A percentile compares a stretch with the other conserved stretches of the same genome.
Evolutionary conservation across 129 eudicot genomes (phyloP).

Genomic region (Solidago caesia): DNA sequence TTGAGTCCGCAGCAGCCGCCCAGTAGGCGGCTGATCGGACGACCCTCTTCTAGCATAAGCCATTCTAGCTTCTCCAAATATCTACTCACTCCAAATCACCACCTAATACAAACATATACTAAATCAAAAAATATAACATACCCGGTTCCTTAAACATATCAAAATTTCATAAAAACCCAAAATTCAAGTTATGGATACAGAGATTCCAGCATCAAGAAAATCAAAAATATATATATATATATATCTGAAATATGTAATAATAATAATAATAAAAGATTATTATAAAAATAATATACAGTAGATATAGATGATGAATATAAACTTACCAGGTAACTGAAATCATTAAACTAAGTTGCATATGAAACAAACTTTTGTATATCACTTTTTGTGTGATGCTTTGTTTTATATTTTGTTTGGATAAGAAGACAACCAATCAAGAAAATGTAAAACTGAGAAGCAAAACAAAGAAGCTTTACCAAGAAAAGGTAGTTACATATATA

Average conservation of each 20-base stretch:
- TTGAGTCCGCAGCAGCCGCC: slow-evolving; percentile 75
- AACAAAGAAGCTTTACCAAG: neutral
- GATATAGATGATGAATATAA: slow-evolving; percentile 3
- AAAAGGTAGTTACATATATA: neutral
- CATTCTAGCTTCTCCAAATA: slow-evolving; percentile 48
- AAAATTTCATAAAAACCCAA: slow-evolving; percentile 1
- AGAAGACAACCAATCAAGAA: neutral
- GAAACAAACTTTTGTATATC: neutral
- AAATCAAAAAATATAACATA: neutral
- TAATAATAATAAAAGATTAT: neutral
- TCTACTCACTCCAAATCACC: slow-evolving; percentile 39
- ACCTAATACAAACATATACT: slow-evolving; percentile 16
- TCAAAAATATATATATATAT: neutral
- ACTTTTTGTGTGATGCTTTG: neutral
- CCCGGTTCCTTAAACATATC: slow-evolving; percentile 5
- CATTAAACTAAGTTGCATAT: slow-evolving; percentile 9
- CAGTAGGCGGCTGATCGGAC: slow-evolving; percentile 43
- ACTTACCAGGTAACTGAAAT: slow-evolving; percentile 26
- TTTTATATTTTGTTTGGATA: neutral
- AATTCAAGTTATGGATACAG: neutral
- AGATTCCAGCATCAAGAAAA: slow-evolving; percentile 5
- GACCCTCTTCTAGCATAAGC: slow-evolving; percentile 64
- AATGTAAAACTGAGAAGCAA: neutral
- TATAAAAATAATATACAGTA: neutral
- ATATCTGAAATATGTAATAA: no score